Base-by-base conservation (phyloP, 1,284 basidiomycete species). In the Ustanciosporium gigantosporum region DNA sequence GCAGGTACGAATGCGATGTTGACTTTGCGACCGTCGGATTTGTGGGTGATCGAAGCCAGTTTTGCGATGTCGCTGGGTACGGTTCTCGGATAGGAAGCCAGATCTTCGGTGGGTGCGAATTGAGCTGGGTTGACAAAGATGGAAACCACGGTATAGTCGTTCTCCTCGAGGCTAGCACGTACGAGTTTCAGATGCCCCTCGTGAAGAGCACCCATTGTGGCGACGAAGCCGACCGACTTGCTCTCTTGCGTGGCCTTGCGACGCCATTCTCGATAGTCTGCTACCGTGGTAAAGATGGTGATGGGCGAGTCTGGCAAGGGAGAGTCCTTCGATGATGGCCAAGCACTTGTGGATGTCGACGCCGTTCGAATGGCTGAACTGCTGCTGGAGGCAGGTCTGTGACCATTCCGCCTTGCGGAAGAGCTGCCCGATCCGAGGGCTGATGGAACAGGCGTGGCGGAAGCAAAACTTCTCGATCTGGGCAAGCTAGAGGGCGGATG, bases 121-220 rank as follows among this genome's bases (percentile, higher is more conserved):
- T 98, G 93, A 8, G 93, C 89, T 0, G 95, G 95, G 77, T 98
- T 97, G 50, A 97, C 92, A 78, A 96, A 98, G 66, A 98, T 90
- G 13, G 93, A 96, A 53, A 96, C 82, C 58, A 97, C 86, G 0
- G 94, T 97, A 35, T 88, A 79, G 56, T 93, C 88, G 73, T 93
- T 91, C 48, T 87, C 84, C 0, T 80, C 77, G 5, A 97, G 81
- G 0, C 90, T 92, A 42, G 83, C 75, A 27, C 81, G 78, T 21
- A 85, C 84, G 25, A 98, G 86, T 49, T 88, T 85, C 31, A 96
- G 81, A 79, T 97, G 94, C 0, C 95, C 94, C 21, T 89, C 86
- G 76, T 98, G 94, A 39, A 98, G 80, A 1, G 93, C 93, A 21
- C 94, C 94, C 95, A 98, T 98, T 31, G 94, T 98, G 1, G 94